A percentile compares a stretch with the other conserved stretches of the same genome.
Evolutionary conservation across 345 rosid species (phyloP).

Genomic region (Clausena lansium): DNA sequence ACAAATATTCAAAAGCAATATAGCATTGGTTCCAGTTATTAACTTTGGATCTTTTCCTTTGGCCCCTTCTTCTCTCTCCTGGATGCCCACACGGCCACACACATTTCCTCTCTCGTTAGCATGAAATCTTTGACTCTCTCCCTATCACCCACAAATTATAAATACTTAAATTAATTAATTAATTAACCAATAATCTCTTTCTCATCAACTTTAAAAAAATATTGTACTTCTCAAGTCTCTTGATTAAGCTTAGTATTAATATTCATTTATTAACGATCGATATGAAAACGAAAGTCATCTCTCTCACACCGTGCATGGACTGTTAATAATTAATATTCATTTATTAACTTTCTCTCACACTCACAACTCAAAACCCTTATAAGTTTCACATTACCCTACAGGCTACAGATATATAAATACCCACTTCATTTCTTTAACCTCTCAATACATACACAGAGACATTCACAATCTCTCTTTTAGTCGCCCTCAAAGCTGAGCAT

Average conservation of each 20-base stretch:
- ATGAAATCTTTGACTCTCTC: slow-evolving; percentile 4
- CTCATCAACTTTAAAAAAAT: neutral
- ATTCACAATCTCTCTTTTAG: slow-evolving; percentile 1
- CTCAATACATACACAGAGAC: neutral
- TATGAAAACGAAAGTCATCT: neutral
- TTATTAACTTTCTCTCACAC: no score
- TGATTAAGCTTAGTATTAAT: neutral
- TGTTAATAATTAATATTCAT: no score
- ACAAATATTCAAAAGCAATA: slow-evolving; percentile 18
- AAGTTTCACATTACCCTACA: neutral
- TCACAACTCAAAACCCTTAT: neutral
- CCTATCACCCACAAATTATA: neutral
- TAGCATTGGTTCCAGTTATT: slow-evolving; percentile 54
- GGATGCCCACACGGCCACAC: slow-evolving; percentile 29
- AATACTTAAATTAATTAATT: neutral
- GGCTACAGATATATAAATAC: neutral
- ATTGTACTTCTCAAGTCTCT: no score
- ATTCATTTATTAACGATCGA: no score
- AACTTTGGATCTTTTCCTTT: slow-evolving; percentile 46
- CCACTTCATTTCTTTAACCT: slow-evolving; percentile 7
- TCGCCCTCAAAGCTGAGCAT: neutral
- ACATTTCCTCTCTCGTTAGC: slow-evolving; percentile 9
- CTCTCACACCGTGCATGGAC: no score
- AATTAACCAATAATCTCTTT: neutral
- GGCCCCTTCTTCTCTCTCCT: slow-evolving; percentile 45